Evolutionary conservation across 2,329 filamentous ascomycete genomes (phyloP).

Genomic region (Trichoderma gracile): DNA sequence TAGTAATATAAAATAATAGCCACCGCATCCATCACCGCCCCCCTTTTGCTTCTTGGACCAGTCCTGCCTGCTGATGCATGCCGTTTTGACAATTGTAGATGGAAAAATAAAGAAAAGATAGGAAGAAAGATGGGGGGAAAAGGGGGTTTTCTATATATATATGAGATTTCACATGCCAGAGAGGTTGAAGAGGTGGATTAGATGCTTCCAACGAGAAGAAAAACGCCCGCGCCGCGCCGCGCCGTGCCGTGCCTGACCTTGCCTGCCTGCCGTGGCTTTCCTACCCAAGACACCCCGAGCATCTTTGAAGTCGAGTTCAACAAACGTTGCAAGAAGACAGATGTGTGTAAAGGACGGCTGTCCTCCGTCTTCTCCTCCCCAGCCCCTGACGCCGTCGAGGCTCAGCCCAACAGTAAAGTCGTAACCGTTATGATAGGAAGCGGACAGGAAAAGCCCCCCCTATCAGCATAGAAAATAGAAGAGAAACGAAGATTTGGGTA

Average conservation of each 20-base stretch:
- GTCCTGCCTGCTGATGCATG: slow-evolving; percentile 4
- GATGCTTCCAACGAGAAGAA: slow-evolving; percentile 21
- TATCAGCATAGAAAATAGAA: neutral
- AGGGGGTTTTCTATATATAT: slow-evolving; percentile 19
- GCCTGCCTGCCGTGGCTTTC: slow-evolving; percentile 11
- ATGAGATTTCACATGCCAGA: slow-evolving; percentile 12
- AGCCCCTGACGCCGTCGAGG: slow-evolving; percentile 3
- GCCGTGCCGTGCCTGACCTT: slow-evolving; percentile 16
- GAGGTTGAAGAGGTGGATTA: slow-evolving; percentile 2
- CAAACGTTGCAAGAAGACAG: slow-evolving; percentile 4
- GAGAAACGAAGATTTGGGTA: neutral
- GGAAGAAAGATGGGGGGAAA: neutral
- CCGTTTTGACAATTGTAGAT: neutral
- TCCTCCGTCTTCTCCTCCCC: neutral
- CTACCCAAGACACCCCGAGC: slow-evolving; percentile 21
- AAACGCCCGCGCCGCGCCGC: slow-evolving; percentile 22
- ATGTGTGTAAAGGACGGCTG: neutral
- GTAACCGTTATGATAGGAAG: slow-evolving; percentile 25
- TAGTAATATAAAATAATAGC: neutral
- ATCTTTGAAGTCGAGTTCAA: slow-evolving; percentile 14
- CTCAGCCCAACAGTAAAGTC: slow-evolving; percentile 17
- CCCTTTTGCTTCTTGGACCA: neutral
- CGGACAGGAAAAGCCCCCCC: neutral
- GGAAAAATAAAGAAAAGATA: neutral
- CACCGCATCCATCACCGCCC: neutral